phyloP scores from a whole-genome alignment of 202 grass and related monocot genomes.

The Sporobolus alterniflorus region DNA sequence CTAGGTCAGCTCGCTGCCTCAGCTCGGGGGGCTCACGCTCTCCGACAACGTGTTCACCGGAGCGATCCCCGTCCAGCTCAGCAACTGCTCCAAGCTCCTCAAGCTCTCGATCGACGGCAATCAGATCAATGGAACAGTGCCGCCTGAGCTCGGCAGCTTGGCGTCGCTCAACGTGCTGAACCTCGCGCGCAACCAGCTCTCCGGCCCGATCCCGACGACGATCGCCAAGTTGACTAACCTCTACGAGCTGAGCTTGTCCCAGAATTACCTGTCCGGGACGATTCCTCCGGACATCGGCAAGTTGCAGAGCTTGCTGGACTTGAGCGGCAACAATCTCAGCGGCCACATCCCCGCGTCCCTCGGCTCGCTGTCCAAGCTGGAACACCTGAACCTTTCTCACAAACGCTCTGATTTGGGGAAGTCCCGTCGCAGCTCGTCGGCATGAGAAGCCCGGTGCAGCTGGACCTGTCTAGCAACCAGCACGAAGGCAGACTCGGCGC shows the following conservation, averaged over 20 bases:
- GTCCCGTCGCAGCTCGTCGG: constrained; percentile 71
- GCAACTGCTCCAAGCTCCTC: constrained; percentile 81
- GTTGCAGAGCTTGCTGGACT: constrained; percentile 82
- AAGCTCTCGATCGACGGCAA: constrained; percentile 84
- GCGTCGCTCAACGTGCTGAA: constrained; percentile 83
- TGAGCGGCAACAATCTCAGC: constrained; percentile 75
- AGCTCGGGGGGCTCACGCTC: constrained; percentile 73
- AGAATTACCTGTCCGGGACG: constrained; percentile 66
- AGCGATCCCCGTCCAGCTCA: constrained; percentile 58
- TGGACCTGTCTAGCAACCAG: constrained; percentile 81
- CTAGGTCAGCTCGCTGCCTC: constrained; percentile 73
- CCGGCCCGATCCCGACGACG: constrained; percentile 61
- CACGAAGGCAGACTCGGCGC: constrained; percentile 60
- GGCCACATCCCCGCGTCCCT: constrained; percentile 76
- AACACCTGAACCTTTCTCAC: constrained; percentile 90
- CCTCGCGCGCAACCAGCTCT: constrained; percentile 75
- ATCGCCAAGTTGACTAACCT: constrained; percentile 68
- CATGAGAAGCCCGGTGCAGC: constrained; percentile 82
- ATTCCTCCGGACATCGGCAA: constrained; percentile 67
- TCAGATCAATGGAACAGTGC: constrained; percentile 84
- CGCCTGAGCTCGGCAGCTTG: constrained; percentile 51
- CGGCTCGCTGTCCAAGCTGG: constrained; percentile 83
- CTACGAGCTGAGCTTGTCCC: constrained; percentile 79
- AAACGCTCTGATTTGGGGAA: constrained; percentile 66
- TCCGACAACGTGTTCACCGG: constrained; percentile 68